Percentiles rank a stretch among this genome's conserved stretches.
Conservation (phyloP, 257 asterid species). For the Rauvolfia tetraphylla region DNA sequence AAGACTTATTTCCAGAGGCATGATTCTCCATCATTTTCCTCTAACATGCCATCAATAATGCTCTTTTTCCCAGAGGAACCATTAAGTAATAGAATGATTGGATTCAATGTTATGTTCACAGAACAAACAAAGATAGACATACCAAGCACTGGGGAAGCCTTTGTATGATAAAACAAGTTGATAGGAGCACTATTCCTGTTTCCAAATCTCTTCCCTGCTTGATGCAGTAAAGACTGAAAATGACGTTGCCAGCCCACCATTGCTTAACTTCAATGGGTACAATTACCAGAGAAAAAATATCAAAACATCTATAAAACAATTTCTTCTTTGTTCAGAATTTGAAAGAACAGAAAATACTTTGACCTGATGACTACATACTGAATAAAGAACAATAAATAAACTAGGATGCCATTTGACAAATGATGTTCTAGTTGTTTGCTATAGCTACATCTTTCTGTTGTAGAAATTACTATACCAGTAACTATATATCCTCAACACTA, state of each 20-base stretch:
- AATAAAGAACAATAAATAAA: background rate
- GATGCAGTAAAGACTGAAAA: constrained; percentile 59
- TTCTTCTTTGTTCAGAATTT: no score
- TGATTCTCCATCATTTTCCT: background rate
- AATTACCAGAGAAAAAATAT: constrained; percentile 1
- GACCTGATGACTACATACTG: background rate
- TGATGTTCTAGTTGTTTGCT: background rate
- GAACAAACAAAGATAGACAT: constrained; percentile 10
- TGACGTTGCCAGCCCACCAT: constrained; percentile 82
- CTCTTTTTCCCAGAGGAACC: background rate
- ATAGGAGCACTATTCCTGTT: constrained; percentile 34
- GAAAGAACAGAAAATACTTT: background rate
- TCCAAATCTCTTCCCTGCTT: constrained; percentile 56
- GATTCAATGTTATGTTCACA: background rate
- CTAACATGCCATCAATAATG: background rate
- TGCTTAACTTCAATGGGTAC: constrained; percentile 11
- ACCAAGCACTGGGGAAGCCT: constrained; percentile 57
- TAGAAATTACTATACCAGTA: background rate
- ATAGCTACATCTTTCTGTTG: background rate
- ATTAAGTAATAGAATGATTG: background rate
- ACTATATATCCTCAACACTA: background rate
- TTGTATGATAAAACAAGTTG: constrained; percentile 43
- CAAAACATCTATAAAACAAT: background rate
- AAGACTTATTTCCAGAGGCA: background rate
- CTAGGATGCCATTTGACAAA: background rate